Percentiles rank a stretch among this genome's conserved stretches.
Conservation (phyloP, 129 eudicot species). For the Helianthus annuus region DNA sequence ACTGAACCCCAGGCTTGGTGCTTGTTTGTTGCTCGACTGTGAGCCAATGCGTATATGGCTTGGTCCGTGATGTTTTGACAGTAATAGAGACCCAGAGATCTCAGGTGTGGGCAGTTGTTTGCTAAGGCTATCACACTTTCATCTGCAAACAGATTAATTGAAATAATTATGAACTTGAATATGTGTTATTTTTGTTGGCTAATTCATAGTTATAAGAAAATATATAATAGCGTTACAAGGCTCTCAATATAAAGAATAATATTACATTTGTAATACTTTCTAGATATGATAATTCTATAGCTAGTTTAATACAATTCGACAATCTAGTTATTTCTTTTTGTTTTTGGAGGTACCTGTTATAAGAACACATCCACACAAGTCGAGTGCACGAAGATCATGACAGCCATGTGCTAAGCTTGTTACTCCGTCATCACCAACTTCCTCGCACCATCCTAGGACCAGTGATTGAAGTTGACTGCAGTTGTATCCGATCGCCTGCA, state of each 20-base stretch:
- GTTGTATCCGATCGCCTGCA: slow-evolving; percentile 79
- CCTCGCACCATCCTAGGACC: slow-evolving; percentile 93
- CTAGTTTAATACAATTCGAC: not conserved
- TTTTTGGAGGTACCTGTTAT: slow-evolving; percentile 58
- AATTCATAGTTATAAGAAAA: no score
- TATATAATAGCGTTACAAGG: not conserved
- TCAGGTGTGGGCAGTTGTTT: slow-evolving; percentile 70
- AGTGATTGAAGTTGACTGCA: slow-evolving; percentile 66
- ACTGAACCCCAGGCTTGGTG: slow-evolving; percentile 57
- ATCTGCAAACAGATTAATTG: slow-evolving; percentile 49
- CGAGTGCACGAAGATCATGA: slow-evolving; percentile 77
- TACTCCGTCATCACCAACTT: slow-evolving; percentile 78
- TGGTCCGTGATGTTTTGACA: slow-evolving; percentile 84
- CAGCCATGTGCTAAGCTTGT: slow-evolving; percentile 93
- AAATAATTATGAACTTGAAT: not conserved
- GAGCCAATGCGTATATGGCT: slow-evolving; percentile 87
- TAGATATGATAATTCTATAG: not conserved
- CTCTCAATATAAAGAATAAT: no score
- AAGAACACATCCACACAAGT: slow-evolving; percentile 86
- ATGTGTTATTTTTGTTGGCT: not conserved
- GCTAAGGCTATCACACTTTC: slow-evolving; percentile 88
- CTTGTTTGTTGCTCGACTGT: slow-evolving; percentile 63
- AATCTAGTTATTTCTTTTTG: not conserved
- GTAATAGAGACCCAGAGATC: slow-evolving; percentile 85
- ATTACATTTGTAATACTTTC: no score